These are phyloP conservation scores for Oenanthe sinensis DNA, from an alignment of 129 eudicot genomes.

Conservation along the genomic window DNA sequence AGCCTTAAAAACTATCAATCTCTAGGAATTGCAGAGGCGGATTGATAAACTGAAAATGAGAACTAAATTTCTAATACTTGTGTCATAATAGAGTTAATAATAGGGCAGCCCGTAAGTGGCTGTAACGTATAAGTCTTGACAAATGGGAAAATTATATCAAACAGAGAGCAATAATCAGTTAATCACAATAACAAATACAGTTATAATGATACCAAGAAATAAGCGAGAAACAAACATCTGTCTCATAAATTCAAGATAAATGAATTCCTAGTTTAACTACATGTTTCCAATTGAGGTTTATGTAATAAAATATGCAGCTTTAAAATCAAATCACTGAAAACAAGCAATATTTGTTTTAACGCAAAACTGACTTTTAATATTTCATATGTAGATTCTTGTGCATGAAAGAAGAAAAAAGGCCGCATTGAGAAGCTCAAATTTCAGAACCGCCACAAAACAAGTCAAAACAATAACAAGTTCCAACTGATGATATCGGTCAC, in stretches of 20 bases:
- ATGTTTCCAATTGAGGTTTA: not conserved
- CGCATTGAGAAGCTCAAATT: not conserved
- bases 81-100: not conserved
- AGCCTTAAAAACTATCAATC: not conserved
- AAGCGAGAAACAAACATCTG: not conserved
- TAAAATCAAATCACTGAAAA: no score
- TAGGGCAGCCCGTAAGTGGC: not conserved
- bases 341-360: not conserved
- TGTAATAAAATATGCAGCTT: not conserved
- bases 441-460: not conserved
- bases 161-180: not conserved
- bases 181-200: not conserved
- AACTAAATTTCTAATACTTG: not conserved
- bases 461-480: not conserved
- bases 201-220: not conserved
- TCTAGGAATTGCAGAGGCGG: not conserved
- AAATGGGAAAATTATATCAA: not conserved
- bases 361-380: not conserved
- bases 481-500: not conserved
- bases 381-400: not conserved
- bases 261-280: not conserved
- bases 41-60: no score
- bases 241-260: no score
- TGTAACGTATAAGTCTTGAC: no score
- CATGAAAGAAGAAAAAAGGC: not conserved